Percentiles rank a stretch among this genome's conserved stretches.
Conservation (phyloP, 352 stramenopile species). For the Globisporangium perplexum region DNA sequence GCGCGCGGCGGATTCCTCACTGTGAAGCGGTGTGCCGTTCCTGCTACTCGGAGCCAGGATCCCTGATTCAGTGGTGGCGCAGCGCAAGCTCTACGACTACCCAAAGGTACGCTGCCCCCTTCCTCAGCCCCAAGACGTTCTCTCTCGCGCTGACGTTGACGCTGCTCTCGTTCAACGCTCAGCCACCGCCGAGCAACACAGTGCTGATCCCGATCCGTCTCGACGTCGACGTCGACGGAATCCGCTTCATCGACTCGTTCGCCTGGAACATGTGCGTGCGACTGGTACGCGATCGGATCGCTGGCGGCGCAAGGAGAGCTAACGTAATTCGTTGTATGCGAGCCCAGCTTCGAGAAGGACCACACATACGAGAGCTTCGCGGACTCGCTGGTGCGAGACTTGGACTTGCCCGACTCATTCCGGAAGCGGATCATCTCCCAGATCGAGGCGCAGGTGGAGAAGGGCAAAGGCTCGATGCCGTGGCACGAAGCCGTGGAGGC, state of each 20-base stretch:
- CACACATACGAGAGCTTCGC: slow-evolving; percentile 76
- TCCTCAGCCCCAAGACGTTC: too few species aligned
- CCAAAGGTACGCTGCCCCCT: slow-evolving; percentile 48
- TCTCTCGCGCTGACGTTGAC: background rate
- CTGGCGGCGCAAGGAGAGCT: too few species aligned
- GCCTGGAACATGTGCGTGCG: slow-evolving; percentile 64
- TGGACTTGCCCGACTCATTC: slow-evolving; percentile 71
- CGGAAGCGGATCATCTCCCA: slow-evolving; percentile 58
- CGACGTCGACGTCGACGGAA: slow-evolving; percentile 73
- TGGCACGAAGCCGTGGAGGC: slow-evolving; percentile 45
- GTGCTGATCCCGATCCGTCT: slow-evolving; percentile 65
- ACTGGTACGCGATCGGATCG: background rate
- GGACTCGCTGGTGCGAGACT: slow-evolving; percentile 54
- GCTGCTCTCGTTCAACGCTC: background rate
- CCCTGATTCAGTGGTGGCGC: slow-evolving; percentile 26
- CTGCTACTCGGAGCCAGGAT: slow-evolving; percentile 1
- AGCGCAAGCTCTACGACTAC: slow-evolving; percentile 68
- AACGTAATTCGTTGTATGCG: too few species aligned
- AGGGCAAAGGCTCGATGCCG: slow-evolving; percentile 43
- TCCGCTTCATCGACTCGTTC: slow-evolving; percentile 81
- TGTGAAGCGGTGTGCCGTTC: background rate
- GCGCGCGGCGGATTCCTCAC: background rate
- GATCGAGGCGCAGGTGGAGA: slow-evolving; percentile 66
- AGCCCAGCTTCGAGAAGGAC: slow-evolving; percentile 53
- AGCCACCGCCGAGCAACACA: slow-evolving; percentile 28